Conservation (phyloP, 1,139 yeast species). For the Meyerozyma sp. region DNA sequence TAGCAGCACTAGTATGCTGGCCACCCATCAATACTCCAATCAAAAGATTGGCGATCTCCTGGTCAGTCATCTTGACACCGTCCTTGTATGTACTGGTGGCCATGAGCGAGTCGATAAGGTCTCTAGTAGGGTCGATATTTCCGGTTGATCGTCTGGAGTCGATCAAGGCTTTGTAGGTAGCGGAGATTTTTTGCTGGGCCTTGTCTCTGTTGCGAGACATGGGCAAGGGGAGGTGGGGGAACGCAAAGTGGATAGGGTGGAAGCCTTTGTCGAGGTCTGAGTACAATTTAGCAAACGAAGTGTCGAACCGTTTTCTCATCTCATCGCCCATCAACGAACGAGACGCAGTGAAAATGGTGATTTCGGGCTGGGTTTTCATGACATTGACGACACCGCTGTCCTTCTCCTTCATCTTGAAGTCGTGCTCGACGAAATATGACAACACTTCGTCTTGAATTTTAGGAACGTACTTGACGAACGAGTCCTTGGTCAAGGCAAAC, state of each 20-base stretch:
- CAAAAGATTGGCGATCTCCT: slow-evolving; percentile 86
- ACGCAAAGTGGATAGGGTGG: slow-evolving; percentile 92
- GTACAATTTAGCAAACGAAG: slow-evolving; percentile 79
- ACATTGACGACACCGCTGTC: slow-evolving; percentile 59
- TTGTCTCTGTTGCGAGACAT: slow-evolving; percentile 77
- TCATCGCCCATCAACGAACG: slow-evolving; percentile 88
- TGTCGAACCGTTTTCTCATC: slow-evolving; percentile 77
- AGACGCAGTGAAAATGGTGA: slow-evolving; percentile 94
- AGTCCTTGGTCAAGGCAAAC: slow-evolving; percentile 78
- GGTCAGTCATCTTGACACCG: slow-evolving; percentile 90
- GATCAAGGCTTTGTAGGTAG: slow-evolving; percentile 76
- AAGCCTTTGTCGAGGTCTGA: slow-evolving; percentile 95
- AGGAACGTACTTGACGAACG: slow-evolving; percentile 85
- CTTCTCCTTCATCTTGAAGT: slow-evolving; percentile 33
- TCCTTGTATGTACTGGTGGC: slow-evolving; percentile 81
- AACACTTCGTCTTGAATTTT: slow-evolving; percentile 73
- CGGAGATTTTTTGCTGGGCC: slow-evolving; percentile 79
- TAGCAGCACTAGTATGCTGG: slow-evolving; percentile 95
- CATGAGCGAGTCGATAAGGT: slow-evolving; percentile 86
- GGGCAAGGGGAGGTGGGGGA: slow-evolving; percentile 90
- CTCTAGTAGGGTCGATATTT: slow-evolving; percentile 74
- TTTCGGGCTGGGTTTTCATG: slow-evolving; percentile 85
- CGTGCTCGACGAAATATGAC: slow-evolving; percentile 47
- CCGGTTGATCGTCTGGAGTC: slow-evolving; percentile 65
- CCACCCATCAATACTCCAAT: slow-evolving; percentile 99